A percentile compares a stretch with the other conserved stretches of the same genome.
These are phyloP conservation scores for Harringtonia lauricola DNA, from an alignment of 2,329 filamentous ascomycete species.

Conservation along the genomic window DNA sequence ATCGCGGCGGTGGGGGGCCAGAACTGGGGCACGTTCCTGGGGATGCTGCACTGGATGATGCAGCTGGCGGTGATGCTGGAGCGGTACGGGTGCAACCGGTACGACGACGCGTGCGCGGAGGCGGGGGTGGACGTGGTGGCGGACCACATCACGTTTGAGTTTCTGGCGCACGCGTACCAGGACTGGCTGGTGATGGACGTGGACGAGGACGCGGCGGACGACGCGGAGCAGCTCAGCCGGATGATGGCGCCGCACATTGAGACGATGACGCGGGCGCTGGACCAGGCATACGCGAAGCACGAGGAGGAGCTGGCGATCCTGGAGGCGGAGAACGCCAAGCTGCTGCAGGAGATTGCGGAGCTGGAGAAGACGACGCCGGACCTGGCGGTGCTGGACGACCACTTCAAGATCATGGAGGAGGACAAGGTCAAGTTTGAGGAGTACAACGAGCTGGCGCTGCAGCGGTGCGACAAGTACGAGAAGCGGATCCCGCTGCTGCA, in stretches of 20 bases:
- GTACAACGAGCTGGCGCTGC: slow-evolving; percentile 77
- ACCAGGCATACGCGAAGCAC: slow-evolving; percentile 74
- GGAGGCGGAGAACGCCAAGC: slow-evolving; percentile 71
- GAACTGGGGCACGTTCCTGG: slow-evolving; percentile 93
- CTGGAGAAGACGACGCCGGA: slow-evolving; percentile 79
- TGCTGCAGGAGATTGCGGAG: slow-evolving; percentile 80
- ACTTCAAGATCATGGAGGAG: slow-evolving; percentile 88
- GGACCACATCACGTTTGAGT: slow-evolving; percentile 90
- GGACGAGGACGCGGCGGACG: slow-evolving; percentile 68
- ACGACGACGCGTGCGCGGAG: slow-evolving; percentile 84
- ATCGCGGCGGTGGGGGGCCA: slow-evolving; percentile 90
- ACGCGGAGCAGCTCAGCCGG: slow-evolving; percentile 63
- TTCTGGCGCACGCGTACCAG: slow-evolving; percentile 78
- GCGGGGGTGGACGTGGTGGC: slow-evolving; percentile 77
- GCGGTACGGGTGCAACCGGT: slow-evolving; percentile 63
- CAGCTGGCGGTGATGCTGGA: slow-evolving; percentile 92
- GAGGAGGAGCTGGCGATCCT: slow-evolving; percentile 73
- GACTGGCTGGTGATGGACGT: slow-evolving; percentile 93
- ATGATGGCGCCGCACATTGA: slow-evolving; percentile 76
- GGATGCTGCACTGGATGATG: slow-evolving; percentile 98
- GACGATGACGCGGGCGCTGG: slow-evolving; percentile 79
- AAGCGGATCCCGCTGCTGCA: slow-evolving; percentile 71
- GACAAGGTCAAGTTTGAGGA: slow-evolving; percentile 92
- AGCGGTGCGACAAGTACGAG: slow-evolving; percentile 83
- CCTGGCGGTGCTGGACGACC: slow-evolving; percentile 71